Evolutionary conservation across 2,329 filamentous ascomycete genomes (phyloP), one percentile per base, ranked within the genome.

Genomic region (Penicillium nordicum): DNA sequence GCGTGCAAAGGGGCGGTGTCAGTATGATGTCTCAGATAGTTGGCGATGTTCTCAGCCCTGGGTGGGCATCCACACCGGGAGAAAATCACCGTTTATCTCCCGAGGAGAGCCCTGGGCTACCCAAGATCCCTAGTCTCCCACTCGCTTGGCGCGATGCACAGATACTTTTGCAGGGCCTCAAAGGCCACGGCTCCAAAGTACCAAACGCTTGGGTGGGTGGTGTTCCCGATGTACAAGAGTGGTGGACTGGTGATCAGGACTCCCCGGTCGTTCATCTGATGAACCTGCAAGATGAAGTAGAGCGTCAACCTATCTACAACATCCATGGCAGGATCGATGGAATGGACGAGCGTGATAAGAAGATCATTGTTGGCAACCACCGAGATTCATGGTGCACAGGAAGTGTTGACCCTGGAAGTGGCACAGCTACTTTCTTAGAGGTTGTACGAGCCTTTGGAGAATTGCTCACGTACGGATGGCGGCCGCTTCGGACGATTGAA

Each of bases 331-430:
- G 86, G 53, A 92, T 99, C 50, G 77, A 81, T 12, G 94, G 94
- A n/a, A 80, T 90, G 55, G 94, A 97, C 74, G 88, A 94, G 69
- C 80, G 81, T 1, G 84, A 89, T 58, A 93, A 96, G 74, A 89
- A 88, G 55, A 86, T 97, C 68, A 87, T 97, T 55, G 83, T 99
- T 53, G 94, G 94, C 50, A 97, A 92, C 73, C 93, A 96, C 70
- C 90, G 94, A 21, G 94, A 99, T 73, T 86, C 91, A 0, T 96
- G 91, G 90, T 89, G 89, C 50, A 90, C 94, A 68, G 94, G 94
- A 53, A 90, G 91, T 27, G 86, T 86, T 0, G 90, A 94, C 67
- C 89, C 94, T 1, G 90, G 92, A 62, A 89, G 89, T 53, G 94
- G 93, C 29, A 96, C 92, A 0, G 93, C 93, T 5, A 82, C 97